phyloP scores from a whole-genome alignment of 2,329 filamentous ascomycete species.

The Aspergillus pseudonomiae region DNA sequence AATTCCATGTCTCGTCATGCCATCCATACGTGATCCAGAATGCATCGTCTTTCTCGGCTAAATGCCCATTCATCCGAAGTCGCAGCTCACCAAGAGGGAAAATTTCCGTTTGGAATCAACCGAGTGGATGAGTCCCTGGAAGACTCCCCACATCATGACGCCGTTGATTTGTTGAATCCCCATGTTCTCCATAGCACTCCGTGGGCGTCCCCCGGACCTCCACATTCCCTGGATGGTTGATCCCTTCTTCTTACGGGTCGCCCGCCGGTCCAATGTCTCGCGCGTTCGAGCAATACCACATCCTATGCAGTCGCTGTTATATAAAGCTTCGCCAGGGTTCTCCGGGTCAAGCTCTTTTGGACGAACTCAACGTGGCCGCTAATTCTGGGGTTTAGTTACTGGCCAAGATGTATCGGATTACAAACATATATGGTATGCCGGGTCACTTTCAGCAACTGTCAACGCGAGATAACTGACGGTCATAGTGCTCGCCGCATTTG shows the following conservation, averaged over 20 bases:
- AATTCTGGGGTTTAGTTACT: constrained; percentile 4
- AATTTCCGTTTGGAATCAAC: constrained; percentile 20
- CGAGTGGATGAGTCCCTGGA: constrained; percentile 16
- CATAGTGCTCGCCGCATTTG: constrained; percentile 56
- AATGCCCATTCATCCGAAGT: constrained; percentile 11
- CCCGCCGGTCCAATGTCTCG: constrained; percentile 13
- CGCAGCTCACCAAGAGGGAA: constrained; percentile 13
- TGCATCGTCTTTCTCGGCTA: constrained; percentile 11
- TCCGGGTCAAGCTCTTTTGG: neutral
- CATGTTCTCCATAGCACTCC: constrained; percentile 6
- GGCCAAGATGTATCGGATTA: constrained; percentile 25
- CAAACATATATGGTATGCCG: constrained; percentile 24
- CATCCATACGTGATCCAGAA: neutral
- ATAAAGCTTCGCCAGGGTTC: constrained; percentile 3
- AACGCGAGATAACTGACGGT: neutral
- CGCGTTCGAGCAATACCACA: neutral
- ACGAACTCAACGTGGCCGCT: constrained; percentile 2
- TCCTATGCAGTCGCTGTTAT: neutral
- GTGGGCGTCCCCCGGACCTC: constrained; percentile 19
- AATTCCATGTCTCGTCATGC: neutral
- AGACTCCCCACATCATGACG: constrained; percentile 17
- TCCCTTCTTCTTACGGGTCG: constrained; percentile 15
- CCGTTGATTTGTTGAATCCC: constrained; percentile 16
- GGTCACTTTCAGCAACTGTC: neutral
- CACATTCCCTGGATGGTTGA: constrained; percentile 16